Percentiles rank a stretch among this genome's conserved stretches.
Conservation (phyloP, 2,329 filamentous ascomycete species). For the Zymoseptoria crescenta region DNA sequence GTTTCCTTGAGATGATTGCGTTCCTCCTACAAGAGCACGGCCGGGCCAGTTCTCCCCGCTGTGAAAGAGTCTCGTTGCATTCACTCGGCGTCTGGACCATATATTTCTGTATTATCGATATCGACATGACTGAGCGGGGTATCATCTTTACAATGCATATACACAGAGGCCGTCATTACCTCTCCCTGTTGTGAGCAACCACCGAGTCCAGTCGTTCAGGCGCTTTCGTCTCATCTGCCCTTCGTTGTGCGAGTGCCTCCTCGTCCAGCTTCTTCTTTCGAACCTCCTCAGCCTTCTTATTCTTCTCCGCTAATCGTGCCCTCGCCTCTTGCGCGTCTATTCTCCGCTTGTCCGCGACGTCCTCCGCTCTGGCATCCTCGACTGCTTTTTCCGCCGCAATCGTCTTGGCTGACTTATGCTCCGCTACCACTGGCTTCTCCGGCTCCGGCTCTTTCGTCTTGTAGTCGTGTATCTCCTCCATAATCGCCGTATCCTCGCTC, state of each 20-base stretch:
- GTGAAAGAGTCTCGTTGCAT: background rate
- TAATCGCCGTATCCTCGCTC: constrained; percentile 9
- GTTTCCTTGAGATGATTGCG: no score
- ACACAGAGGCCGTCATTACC: background rate
- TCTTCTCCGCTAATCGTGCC: background rate
- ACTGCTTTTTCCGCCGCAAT: constrained; percentile 2
- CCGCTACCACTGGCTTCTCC: constrained; percentile 1
- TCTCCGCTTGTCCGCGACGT: background rate
- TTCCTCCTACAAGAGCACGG: background rate
- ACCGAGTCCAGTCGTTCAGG: background rate
- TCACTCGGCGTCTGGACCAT: background rate
- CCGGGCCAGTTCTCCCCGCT: background rate
- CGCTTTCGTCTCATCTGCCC: background rate
- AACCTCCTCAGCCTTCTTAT: background rate
- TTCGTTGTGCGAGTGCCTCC: background rate
- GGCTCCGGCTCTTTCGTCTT: constrained; percentile 7
- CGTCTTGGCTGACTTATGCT: constrained; percentile 3
- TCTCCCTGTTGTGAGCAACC: background rate
- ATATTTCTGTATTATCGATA: background rate
- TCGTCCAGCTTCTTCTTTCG: background rate
- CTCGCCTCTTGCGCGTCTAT: background rate
- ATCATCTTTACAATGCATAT: background rate
- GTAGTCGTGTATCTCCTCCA: constrained; percentile 9
- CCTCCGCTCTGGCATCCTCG: background rate
- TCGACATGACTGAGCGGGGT: background rate